Evolutionary conservation across 345 rosid species (phyloP).

Genomic region (Syzygium aromaticum): DNA sequence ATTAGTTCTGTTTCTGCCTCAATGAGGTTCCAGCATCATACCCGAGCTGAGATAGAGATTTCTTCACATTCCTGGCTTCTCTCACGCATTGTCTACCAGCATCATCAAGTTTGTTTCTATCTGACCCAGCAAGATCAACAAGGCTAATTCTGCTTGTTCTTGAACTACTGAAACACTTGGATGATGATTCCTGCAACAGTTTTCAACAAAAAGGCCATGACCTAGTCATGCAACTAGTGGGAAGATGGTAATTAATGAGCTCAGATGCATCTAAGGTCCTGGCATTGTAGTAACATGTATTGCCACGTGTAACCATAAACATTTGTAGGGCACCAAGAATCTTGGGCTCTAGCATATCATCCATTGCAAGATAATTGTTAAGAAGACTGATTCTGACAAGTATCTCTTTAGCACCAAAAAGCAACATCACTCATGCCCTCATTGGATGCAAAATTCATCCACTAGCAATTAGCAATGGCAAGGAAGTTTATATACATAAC

Average conservation of each 20-base stretch:
- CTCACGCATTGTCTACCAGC: conserved; percentile 42
- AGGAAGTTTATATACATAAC: background rate
- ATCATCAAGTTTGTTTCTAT: conserved; percentile 55
- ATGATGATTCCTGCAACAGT: conserved; percentile 55
- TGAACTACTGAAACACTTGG: conserved; percentile 81
- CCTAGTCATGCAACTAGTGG: background rate
- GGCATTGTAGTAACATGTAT: background rate
- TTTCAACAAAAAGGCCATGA: background rate
- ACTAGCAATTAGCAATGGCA: background rate
- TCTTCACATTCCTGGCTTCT: conserved; percentile 76
- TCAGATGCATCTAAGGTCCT: background rate
- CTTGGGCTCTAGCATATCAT: background rate
- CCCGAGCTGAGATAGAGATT: conserved; percentile 91
- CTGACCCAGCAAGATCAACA: conserved; percentile 90
- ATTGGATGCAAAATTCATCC: background rate
- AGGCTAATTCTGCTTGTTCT: conserved; percentile 84
- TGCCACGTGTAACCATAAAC: background rate
- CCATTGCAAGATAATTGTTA: background rate
- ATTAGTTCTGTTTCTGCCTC: background rate
- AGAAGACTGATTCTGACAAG: background rate
- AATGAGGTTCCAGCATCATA: conserved; percentile 14
- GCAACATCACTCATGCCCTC: background rate
- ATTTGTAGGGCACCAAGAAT: background rate
- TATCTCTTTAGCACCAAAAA: background rate
- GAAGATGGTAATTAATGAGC: background rate